Conservation (phyloP, 129 eudicot species). For the Pulicaria dysenterica region DNA sequence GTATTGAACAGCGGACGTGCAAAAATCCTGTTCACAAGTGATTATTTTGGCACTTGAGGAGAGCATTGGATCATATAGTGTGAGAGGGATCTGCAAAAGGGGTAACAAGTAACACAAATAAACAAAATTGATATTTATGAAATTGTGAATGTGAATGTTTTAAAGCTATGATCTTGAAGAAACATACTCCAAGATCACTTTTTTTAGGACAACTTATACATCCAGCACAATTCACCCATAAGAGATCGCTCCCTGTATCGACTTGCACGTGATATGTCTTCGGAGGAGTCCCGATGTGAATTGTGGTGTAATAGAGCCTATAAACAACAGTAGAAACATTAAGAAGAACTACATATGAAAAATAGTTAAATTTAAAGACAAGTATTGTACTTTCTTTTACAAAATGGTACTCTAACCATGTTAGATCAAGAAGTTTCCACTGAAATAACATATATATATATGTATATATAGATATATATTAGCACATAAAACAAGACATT, state of each 20-base stretch:
- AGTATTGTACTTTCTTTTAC: too few species aligned
- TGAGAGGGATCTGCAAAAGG: conserved; percentile 54
- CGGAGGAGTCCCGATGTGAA: conserved; percentile 76
- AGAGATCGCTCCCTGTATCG: conserved; percentile 86
- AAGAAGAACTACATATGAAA: background rate
- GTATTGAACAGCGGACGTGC: conserved; percentile 39
- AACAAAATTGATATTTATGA: background rate
- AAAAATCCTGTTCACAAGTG: conserved; percentile 69
- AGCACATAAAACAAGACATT: background rate
- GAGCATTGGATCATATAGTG: conserved; percentile 53
- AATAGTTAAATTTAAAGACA: background rate
- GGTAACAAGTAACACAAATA: background rate
- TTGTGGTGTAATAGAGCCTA: conserved; percentile 82
- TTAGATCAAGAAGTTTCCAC: too few species aligned
- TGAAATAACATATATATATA: too few species aligned
- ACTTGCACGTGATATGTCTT: conserved; percentile 76
- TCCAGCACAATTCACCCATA: conserved; percentile 87
- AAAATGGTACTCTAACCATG: too few species aligned
- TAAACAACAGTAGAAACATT: conserved; percentile 1
- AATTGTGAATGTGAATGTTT: background rate
- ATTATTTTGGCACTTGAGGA: conserved; percentile 57
- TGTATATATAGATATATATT: too few species aligned
- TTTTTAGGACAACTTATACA: conserved; percentile 66
- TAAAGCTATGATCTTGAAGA: conserved; percentile 12
- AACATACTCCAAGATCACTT: conserved; percentile 69